Conservation (phyloP, 1,284 basidiomycete species). For the Trametes hirsuta region DNA sequence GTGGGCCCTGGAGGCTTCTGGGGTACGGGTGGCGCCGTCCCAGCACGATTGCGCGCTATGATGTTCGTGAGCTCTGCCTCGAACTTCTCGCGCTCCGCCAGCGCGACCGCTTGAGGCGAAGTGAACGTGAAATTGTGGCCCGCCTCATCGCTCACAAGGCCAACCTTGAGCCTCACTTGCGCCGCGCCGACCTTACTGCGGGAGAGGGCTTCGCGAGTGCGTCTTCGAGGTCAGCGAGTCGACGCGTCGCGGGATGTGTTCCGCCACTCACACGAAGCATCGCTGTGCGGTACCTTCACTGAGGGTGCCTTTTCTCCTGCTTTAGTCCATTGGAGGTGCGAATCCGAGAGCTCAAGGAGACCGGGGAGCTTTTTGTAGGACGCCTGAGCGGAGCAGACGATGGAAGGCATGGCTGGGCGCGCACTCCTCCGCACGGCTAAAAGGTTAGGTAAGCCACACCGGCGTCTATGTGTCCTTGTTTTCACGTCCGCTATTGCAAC, state of each 20-base stretch:
- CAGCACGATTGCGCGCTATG: conserved; percentile 68
- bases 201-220: conserved; percentile 41
- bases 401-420: conserved; percentile 48
- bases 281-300: conserved; percentile 61
- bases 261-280: conserved; percentile 62
- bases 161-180: conserved; percentile 76
- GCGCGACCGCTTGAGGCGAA: conserved; percentile 59
- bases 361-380: conserved; percentile 82
- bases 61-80: conserved; percentile 76
- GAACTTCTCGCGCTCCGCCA: conserved; percentile 75
- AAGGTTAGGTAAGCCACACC: conserved; percentile 36
- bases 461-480: background rate
- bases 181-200: conserved; percentile 78
- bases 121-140: conserved; percentile 84
- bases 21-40: conserved; percentile 14
- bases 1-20: conserved; percentile 6
- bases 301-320: conserved; percentile 63
- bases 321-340: conserved; percentile 74
- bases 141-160: conserved; percentile 61
- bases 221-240: conserved; percentile 9
- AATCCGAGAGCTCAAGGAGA: conserved; percentile 67
- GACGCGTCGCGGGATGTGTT: conserved; percentile 16
- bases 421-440: conserved; percentile 19
- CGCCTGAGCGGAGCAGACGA: conserved; percentile 70
- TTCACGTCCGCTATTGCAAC: too few species aligned